Evolutionary conservation across 1,139 yeast genomes (phyloP).

Genomic region (Arxiozyma bovina): DNA sequence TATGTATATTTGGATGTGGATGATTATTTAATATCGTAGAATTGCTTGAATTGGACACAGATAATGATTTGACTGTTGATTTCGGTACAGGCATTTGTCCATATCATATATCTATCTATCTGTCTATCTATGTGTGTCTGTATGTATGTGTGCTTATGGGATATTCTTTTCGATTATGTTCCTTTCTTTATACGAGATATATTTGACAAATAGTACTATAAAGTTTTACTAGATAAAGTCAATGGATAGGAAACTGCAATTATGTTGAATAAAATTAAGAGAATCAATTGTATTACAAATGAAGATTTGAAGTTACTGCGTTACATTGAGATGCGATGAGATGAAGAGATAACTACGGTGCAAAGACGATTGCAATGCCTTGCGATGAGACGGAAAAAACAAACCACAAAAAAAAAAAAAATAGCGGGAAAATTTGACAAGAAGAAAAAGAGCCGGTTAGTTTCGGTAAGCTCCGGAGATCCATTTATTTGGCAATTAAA

Average conservation of each 20-base stretch:
- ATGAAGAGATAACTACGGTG: not conserved
- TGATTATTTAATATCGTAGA: constrained; percentile 14
- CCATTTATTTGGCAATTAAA: too few relatives aligned
- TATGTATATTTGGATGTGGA: constrained; percentile 18
- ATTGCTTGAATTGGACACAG: constrained; percentile 9
- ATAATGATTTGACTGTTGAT: constrained; percentile 12
- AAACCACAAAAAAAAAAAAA: not conserved
- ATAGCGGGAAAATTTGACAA: not conserved
- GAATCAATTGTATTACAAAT: not conserved
- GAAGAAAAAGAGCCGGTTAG: too few relatives aligned
- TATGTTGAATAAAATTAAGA: too few relatives aligned
- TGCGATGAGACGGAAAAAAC: not conserved
- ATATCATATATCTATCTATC: too few relatives aligned
- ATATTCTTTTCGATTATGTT: not conserved
- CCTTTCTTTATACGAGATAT: not conserved
- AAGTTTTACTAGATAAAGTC: too few relatives aligned
- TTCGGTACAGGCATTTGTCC: constrained; percentile 15
- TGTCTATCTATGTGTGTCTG: not conserved
- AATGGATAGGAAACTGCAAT: not conserved
- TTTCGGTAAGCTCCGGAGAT: too few relatives aligned
- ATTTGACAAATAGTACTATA: too few relatives aligned
- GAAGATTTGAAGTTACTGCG: not conserved
- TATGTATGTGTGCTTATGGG: not conserved
- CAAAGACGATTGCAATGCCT: too few relatives aligned
- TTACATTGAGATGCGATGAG: constrained; percentile 2